Base-by-base conservation (phyloP, 2,329 filamentous ascomycete genomes). In the Tolypocladium guangdongense region DNA sequence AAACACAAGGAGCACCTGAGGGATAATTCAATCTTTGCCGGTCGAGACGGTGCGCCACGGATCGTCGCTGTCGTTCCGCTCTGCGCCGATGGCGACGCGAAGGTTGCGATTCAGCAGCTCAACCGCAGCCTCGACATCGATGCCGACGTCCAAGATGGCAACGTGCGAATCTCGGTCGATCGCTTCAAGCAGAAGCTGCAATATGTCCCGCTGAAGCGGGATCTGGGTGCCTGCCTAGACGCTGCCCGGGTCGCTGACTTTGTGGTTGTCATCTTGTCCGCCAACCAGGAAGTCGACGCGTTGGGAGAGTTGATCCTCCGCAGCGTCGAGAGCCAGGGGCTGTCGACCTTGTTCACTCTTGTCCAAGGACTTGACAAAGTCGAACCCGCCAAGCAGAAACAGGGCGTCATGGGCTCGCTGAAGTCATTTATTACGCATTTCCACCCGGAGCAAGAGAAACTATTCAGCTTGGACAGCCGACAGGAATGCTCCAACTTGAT, bases 341-440 rank as follows among this genome's bases (percentile, higher is more conserved):
- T 99, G 60, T 96, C 92, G 1, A 97, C 90, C 24, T 80, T 95
- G n/a, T 82, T 95, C 63, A 90, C 89, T 0, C 81, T 89, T 14
- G 90, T 95, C 0, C 87, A 95, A 63, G 84, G 84, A 6, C 74
- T 97, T 14, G 86, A 92, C 54, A 81, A 80, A 55, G 74, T 96
- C 39, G 87, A 95, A 60, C 84, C 89, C 0, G 77, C 83, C 10
- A 96, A 96, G 71, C 86, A 86, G 67, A 79, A 86, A 55, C 77
- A 83, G 0, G 86, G 90, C 55, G 82, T 95, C 12, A 73, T 92
- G 49, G 78, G 84, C 49, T 96, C 91, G 2, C 77, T 99, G 53
- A 93, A 90, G 67, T 95, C 90, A 1, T 96, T 88, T 71, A 91
- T 97, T 64, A 90, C 84, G 30, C 92, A 96, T 68, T 99, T 96